Evolutionary conservation across 257 asterid species (phyloP), one percentile per base, ranked within the genome.

Genomic region (Jaltomata sinuosa): DNA sequence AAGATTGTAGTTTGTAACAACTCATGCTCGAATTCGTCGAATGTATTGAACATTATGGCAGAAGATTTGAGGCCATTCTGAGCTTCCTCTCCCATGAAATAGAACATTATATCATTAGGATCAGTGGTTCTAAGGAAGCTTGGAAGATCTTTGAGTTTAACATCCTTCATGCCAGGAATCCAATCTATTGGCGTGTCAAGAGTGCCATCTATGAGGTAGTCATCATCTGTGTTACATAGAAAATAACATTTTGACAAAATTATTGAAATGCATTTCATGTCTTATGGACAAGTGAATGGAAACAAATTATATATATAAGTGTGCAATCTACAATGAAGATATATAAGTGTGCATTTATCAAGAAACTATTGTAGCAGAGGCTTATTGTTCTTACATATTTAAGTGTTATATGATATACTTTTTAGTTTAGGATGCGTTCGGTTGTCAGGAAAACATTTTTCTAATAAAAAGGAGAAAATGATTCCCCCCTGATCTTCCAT

Each of bases 41-140:
- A 93, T 40, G 93, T 89, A 85, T 91, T 91, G 89, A 93, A 89
- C 64, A 91, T 88, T 55, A 93, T 64, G 9, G 92, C 91, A 0
- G 89, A 47, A 34, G 95, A 81, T 47, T 86, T 88, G 0, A 91
- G 88, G 25, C 90, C 84, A 21, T 49, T 84, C 45, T 91, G 91
- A 3, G 89, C 89, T 87, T 93, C 92, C 67, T 91, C 92, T 80
- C 89, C 87, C 78, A 87, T 0, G 91, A 84, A 89, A 27, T 91
- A 84, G 71, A 93, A 88, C 93, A 93, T 77, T 22, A 93, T 89
- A 88, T 92, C 95, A 22, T 93, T 31, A 19, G 93, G 94, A 85
- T 93, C 92, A 0, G 91, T 89, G 42, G 91, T 91, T 68, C 84
- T 50, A 31, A 92, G 15, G 79, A 92, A 92, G 84, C 92, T 90